Evolutionary conservation across 148 eudicot genomes (phyloP).

Genomic region (Vaccinium macrocarpon): DNA sequence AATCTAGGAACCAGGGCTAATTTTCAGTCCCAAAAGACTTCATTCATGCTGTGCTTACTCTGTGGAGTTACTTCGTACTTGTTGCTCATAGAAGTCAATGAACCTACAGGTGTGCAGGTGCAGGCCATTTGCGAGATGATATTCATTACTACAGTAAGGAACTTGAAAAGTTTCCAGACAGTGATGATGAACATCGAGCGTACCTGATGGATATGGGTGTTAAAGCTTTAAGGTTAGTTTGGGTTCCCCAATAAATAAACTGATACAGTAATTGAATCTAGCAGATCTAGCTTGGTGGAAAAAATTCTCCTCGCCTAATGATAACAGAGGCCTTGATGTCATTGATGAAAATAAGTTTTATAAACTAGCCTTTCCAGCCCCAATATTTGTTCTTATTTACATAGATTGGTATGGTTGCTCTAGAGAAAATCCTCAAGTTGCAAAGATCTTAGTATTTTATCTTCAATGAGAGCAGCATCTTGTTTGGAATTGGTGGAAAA

Average conservation of each 20-base stretch:
- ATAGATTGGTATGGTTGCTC: neutral
- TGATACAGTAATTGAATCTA: neutral
- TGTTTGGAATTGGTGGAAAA: conserved; percentile 1
- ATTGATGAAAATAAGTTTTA: neutral
- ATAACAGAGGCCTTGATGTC: neutral
- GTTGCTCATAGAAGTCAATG: neutral
- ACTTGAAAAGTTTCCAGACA: conserved; percentile 48
- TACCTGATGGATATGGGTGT: conserved; percentile 77
- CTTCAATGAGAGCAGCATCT: neutral
- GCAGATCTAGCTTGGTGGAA: neutral
- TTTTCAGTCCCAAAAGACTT: neutral
- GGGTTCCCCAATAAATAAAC: conserved; percentile 8
- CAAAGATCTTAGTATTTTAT: neutral
- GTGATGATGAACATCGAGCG: conserved; percentile 69
- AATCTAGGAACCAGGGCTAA: neutral
- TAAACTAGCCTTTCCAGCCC: neutral
- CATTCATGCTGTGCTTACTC: neutral
- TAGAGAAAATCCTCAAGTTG: neutral
- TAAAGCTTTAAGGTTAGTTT: conserved; percentile 81
- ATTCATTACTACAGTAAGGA: conserved; percentile 56
- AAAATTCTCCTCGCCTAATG: neutral
- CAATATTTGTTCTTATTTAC: neutral
- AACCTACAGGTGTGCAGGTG: conserved; percentile 81
- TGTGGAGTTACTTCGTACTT: neutral
- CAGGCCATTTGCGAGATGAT: conserved; percentile 88